Conservation (phyloP, 2,329 filamentous ascomycete species). For the Teratosphaeria pseudoeucalypti region DNA sequence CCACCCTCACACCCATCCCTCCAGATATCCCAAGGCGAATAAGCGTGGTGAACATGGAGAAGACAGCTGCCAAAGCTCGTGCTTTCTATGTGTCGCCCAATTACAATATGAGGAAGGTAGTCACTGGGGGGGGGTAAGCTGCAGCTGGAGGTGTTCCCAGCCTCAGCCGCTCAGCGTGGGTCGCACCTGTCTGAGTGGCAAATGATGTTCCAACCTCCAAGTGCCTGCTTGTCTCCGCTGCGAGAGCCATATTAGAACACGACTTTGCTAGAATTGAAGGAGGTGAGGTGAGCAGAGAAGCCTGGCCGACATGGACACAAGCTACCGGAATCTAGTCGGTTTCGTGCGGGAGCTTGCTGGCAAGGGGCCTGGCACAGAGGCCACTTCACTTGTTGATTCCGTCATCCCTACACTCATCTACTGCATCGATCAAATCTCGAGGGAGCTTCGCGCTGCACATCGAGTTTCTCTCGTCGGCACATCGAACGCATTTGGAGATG, state of each 20-base stretch:
- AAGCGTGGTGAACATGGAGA: too few species aligned
- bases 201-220: too few species aligned
- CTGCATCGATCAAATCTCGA: neutral
- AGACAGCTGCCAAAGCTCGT: too few species aligned
- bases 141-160: too few species aligned
- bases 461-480: neutral
- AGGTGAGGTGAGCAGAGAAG: neutral
- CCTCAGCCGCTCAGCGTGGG: too few species aligned
- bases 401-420: neutral
- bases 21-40: too few species aligned
- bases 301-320: neutral
- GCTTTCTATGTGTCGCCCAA: too few species aligned
- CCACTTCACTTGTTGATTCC: neutral
- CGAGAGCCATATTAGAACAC: neutral
- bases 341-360: neutral
- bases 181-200: too few species aligned
- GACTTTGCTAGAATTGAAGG: neutral
- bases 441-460: neutral
- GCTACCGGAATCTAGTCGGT: neutral
- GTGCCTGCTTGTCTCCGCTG: too few species aligned
- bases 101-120: too few species aligned
- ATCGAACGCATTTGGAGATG: neutral
- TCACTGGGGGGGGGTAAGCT: too few species aligned
- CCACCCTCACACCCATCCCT: too few species aligned
- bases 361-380: neutral